Base-by-base conservation (phyloP, 768 basidiomycete genomes). In the Mycena metata region DNA sequence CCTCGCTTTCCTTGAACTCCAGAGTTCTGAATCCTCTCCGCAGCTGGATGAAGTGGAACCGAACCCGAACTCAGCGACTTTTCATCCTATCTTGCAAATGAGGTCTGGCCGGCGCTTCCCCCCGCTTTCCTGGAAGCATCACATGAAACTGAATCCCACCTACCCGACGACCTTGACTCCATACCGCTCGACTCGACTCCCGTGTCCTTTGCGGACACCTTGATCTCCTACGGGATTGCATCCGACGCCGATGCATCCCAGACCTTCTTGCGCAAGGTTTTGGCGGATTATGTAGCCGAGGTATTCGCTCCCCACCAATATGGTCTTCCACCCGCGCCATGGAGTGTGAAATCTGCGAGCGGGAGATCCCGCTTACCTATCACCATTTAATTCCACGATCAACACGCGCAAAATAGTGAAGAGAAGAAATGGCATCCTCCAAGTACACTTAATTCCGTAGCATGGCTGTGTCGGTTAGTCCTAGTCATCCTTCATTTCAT, bases 381-480 rank as follows among this genome's bases (percentile, higher is more conserved):
- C 88, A 89, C 74, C 88, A 89, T 66, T 82, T 90, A 35, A 87
- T 90, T 50, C 88, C 88, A 2, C 81, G 85, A 30, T 83, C 84
- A 23, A 81, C 77, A 19, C 88, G 90, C 66, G 77, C 80, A 2
- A 89, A 88, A 73, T n/a, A 87, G 79, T 21, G 70, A 85, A 45
- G 89, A 88, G 80, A 85, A 83, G 75, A 84, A 82, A 52, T 88
- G 88, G 88, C 88, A 89, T 73, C 76, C 83, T 0, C 82, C 85
- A 72, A 73, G 77, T 39, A 83, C 85, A 83, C 58, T 89, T 33
- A 87, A 87, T 66, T 84, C 85, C 6, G 88, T 90, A 11, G 89
- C 88, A 19, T 90, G 87, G 88, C 77, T 89, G 24, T 90, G 88
- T 73, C 76, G 87, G 84, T 84, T 12, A 36, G 36, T 12, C 36